Base-by-base conservation (phyloP, 306 rosid species). In the Medicago lupulina region DNA sequence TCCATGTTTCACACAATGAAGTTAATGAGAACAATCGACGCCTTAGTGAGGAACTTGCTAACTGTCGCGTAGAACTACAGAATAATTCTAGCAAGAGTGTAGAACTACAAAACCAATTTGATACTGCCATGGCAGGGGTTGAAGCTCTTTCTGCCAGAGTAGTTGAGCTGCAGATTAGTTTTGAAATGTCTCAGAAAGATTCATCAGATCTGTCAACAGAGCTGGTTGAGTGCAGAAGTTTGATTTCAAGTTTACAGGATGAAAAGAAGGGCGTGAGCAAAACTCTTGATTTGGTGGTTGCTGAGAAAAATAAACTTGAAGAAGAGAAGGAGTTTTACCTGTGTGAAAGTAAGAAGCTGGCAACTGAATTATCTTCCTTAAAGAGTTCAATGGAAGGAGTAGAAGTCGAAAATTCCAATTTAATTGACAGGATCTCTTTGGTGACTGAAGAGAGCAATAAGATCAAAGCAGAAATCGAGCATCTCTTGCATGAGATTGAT, bases 41-140 rank as follows among this genome's bases (percentile, higher is more conserved):
- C 78, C 93, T 95, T 58, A 67, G 36, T 64, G 88, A 89, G 81
- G 96, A 95, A 72, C 88, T 92, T 87, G 80, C 83, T 3, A 80
- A 74, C 76, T 87, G 96, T 84, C 88, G 69, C 47, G 62, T 21
- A 82, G 89, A 90, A 75, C 87, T 90, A 38, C 84, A 40, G 67
- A 82, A 76, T 89, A 88, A 71, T 83, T 74, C 83, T 67, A 62
- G 71, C 75, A 87, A 73, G 72, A 84, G 80, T 77, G 88, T 81
- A 54, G 93, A 90, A 83, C 81, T 95, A 16, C 78, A 85, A 74
- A 81, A 72, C 61, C 87, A 90, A 74, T 76, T 89, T 59, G 77
- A 70, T 75, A 44, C 63, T 46, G 84, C 86, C 7, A 82, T 70
- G 84, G 76, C 78, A 61, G 93, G 87, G 78, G 84, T 80, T 68